phyloP scores from a whole-genome alignment of 2,329 filamentous ascomycete genomes.

The Phaeomoniella chlamydospora region DNA sequence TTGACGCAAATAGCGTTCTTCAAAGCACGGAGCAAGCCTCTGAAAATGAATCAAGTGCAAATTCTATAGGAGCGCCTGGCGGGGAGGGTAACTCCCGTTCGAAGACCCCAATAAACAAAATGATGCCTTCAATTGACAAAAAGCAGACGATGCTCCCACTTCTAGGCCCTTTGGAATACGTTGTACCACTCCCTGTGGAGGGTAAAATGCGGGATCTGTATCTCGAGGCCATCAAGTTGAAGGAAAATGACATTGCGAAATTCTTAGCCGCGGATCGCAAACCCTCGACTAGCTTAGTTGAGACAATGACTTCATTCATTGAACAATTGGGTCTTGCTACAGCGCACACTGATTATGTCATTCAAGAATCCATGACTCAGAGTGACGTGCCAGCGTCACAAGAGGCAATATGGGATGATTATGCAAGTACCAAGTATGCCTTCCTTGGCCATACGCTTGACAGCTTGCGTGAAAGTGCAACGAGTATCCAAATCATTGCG shows the following conservation, averaged over 20 bases:
- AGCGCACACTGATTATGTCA: conserved; percentile 27
- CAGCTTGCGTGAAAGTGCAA: conserved; percentile 9
- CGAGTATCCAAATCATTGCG: conserved; percentile 12
- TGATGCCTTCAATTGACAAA: not conserved
- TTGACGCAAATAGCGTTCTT: not conserved
- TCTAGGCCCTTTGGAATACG: conserved; percentile 10
- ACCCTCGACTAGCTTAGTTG: conserved; percentile 5
- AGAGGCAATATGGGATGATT: conserved; percentile 29
- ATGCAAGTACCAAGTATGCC: conserved; percentile 30
- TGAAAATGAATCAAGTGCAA: not conserved
- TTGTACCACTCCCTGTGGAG: conserved; percentile 10
- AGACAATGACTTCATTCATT: conserved; percentile 19
- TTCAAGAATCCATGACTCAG: conserved; percentile 16
- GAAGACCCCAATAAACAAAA: not conserved
- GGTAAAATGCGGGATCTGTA: conserved; percentile 12
- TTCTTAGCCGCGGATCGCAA: conserved; percentile 2
- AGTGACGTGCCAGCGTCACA: conserved; percentile 13
- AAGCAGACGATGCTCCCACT: conserved; percentile 6
- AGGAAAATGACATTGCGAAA: conserved; percentile 10
- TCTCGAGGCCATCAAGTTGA: conserved; percentile 7
- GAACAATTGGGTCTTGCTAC: conserved; percentile 24
- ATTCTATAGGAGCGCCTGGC: not conserved
- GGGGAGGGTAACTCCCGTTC: not conserved
- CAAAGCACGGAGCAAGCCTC: not conserved
- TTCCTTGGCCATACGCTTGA: conserved; percentile 27